These are phyloP conservation scores for Phellinidium pouzarii DNA, from an alignment of 1,284 basidiomycete species.

Conservation along the genomic window DNA sequence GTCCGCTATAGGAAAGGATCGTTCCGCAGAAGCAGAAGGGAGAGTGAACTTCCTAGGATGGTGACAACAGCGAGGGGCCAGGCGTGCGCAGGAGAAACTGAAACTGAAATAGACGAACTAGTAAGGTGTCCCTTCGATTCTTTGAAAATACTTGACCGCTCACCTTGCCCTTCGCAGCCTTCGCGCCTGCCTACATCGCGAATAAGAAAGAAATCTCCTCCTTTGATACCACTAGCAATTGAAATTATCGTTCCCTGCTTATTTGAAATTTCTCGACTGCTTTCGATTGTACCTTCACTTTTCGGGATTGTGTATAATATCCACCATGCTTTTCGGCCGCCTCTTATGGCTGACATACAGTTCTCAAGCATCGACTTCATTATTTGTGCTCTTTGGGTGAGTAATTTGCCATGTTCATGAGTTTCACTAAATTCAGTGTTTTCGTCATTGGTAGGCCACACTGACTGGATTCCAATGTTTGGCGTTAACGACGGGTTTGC, in stretches of 20 bases:
- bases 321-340: slow-evolving; percentile 42
- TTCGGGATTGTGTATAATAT: slow-evolving; percentile 58
- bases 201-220: slow-evolving; percentile 4
- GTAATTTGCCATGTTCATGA: slow-evolving; percentile 20
- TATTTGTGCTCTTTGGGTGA: slow-evolving; percentile 63
- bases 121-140: slow-evolving; percentile 35
- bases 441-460: slow-evolving; percentile 55
- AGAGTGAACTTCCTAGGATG: slow-evolving; percentile 27
- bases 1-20: neutral
- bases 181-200: slow-evolving; percentile 18
- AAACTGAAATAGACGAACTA: slow-evolving; percentile 69
- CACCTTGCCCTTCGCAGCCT: slow-evolving; percentile 2
- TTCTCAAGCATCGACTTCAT: slow-evolving; percentile 46
- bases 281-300: slow-evolving; percentile 66
- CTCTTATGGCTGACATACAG: slow-evolving; percentile 22
- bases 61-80: slow-evolving; percentile 60
- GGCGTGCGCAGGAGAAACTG: slow-evolving; percentile 64
- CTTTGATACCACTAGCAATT: slow-evolving; percentile 7
- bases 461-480: slow-evolving; percentile 81
- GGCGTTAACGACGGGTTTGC: slow-evolving; percentile 69
- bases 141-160: slow-evolving; percentile 23
- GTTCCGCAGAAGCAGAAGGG: neutral
- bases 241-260: slow-evolving; percentile 31
- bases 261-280: slow-evolving; percentile 47
- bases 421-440: neutral